Conservation (phyloP, 306 rosid species). For the Castanopsis chinensis region DNA sequence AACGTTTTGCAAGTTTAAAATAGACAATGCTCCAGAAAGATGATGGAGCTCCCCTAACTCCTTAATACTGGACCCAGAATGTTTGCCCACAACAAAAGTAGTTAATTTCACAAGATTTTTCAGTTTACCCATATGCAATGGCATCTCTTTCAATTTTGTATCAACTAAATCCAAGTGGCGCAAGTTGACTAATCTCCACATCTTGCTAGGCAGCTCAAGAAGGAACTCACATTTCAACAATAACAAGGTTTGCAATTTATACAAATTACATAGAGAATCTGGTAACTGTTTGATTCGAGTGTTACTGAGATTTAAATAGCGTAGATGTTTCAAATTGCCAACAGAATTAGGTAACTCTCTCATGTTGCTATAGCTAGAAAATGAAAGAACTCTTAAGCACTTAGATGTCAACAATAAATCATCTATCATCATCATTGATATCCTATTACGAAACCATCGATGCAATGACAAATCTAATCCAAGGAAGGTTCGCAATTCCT, state of each 20-base stretch:
- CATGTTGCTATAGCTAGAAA: not conserved
- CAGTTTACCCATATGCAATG: too few species aligned
- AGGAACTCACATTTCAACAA: not conserved
- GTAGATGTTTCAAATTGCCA: not conserved
- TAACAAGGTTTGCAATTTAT: constrained; percentile 14
- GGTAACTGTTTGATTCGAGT: not conserved
- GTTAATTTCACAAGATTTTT: too few species aligned
- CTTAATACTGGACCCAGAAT: too few species aligned
- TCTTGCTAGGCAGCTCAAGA: too few species aligned
- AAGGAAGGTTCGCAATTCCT: not conserved
- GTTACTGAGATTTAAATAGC: constrained; percentile 5
- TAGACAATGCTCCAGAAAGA: too few species aligned
- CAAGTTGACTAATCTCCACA: too few species aligned
- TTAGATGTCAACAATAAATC: not conserved
- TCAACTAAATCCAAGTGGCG: too few species aligned
- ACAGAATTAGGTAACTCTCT: not conserved
- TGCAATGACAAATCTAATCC: not conserved
- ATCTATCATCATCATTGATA: too few species aligned
- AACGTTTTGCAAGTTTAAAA: too few species aligned
- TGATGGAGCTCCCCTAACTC: too few species aligned
- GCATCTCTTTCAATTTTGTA: too few species aligned
- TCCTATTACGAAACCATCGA: not conserved
- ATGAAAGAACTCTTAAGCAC: not conserved
- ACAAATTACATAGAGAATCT: not conserved
- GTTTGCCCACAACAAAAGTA: too few species aligned